Base-by-base conservation (phyloP, 768 basidiomycete genomes). In the Leucosporidium scottii region DNA sequence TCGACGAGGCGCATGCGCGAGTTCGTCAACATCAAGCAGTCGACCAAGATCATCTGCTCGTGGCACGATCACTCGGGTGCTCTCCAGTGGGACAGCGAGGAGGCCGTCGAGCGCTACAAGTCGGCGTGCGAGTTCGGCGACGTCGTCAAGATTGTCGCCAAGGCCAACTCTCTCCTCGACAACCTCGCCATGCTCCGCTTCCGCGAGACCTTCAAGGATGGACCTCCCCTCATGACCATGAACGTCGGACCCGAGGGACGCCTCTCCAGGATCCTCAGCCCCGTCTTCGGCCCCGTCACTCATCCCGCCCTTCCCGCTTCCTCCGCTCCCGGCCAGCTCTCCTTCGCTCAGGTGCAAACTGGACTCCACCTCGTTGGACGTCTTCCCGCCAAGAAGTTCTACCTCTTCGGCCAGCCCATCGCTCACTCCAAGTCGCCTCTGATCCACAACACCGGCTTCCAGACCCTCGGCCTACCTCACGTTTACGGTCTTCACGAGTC, bases 51-150 rank as follows among this genome's bases (percentile, higher is more conserved):
- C 75, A 87, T 99, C 65, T 89, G 91, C 0, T 96, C 93, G 9
- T 96, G 88, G 86, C 94, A 97, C 76, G 93, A 99, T 74, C 93
- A 89, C 87, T 86, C 85, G 54, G 93, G 94, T 4, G 81, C 82
- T 18, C 82, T 93, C 81, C 83, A 84, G 72, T 99, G 94, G 94
- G 83, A 85, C 71, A 82, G 87, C 23, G 78, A 83, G 8, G 77
- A 81, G 30, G 85, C 88, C 55, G 83, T 84, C 73, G 83, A 86
- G 65, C 89, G 88, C 75, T 90, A 89, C 77, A 82, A 83, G 30
- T 73, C 84, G 31, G 90, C 89, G 2, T 79, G 82, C 54, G 78
- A 80, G 67, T 81, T 86, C 54, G 93, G 93, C 4, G 93, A 99
- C 78, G 86, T 98, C 48, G 82, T 93, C 80, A 98, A 98, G 81